Percentiles rank a stretch among this genome's conserved stretches.
These are phyloP conservation scores for Thraustochytrium sp. DNA, from an alignment of 352 stramenopile genomes.

Conservation along the genomic window DNA sequence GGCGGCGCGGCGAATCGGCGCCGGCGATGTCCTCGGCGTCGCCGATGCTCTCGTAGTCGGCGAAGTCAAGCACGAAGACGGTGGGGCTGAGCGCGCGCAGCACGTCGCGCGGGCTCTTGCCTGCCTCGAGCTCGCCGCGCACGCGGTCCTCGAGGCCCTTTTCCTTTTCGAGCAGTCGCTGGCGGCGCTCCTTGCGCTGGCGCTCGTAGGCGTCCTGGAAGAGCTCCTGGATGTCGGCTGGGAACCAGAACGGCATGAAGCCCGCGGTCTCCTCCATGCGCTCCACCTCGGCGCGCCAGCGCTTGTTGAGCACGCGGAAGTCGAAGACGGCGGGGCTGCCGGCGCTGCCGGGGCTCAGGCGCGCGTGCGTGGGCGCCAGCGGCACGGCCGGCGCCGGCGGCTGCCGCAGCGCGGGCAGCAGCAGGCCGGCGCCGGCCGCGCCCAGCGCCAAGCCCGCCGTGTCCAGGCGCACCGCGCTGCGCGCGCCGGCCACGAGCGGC, in stretches of 20 bases:
- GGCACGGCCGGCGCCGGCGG: background rate
- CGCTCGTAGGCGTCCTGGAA: background rate
- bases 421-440: background rate
- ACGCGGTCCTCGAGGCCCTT: constrained; percentile 2
- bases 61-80: constrained; percentile 36
- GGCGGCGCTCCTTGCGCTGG: background rate
- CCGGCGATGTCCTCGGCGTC: background rate
- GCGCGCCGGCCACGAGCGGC: background rate
- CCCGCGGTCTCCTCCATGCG: background rate
- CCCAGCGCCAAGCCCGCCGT: background rate
- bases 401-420: background rate
- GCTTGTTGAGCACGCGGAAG: constrained; percentile 17
- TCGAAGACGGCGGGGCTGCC: background rate
- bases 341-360: background rate
- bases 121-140: background rate
- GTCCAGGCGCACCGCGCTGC: background rate
- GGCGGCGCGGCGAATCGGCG: background rate
- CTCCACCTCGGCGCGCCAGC: constrained; percentile 21
- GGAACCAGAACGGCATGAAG: background rate
- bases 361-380: background rate
- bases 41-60: constrained; percentile 34
- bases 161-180: constrained; percentile 17
- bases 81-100: background rate
- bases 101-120: background rate
- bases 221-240: background rate